Percentiles rank a stretch among this genome's conserved stretches.
Evolutionary conservation across 805 yeast species (phyloP).

Genomic region (Hanseniaspora lachancei): DNA sequence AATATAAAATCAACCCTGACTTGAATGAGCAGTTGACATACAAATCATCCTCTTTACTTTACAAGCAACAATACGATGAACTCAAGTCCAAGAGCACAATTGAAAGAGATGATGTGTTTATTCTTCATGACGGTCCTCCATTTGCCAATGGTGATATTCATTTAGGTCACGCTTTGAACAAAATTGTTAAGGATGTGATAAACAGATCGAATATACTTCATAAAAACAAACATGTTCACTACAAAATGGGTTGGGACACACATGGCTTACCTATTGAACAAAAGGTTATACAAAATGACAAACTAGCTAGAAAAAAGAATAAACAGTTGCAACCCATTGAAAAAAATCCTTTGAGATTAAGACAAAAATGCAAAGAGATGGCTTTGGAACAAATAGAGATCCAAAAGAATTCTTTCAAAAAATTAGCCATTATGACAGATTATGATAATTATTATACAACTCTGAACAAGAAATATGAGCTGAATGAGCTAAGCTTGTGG

Average conservation of each 20-base stretch:
- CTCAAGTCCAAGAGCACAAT: slow-evolving; percentile 16
- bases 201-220: slow-evolving; percentile 50
- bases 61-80: slow-evolving; percentile 43
- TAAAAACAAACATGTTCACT: slow-evolving; percentile 49
- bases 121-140: slow-evolving; percentile 95
- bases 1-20: slow-evolving; percentile 17
- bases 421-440: slow-evolving; percentile 72
- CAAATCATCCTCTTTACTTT: slow-evolving; percentile 45
- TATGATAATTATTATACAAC: slow-evolving; percentile 67
- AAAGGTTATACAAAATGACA: slow-evolving; percentile 42
- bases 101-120: slow-evolving; percentile 34
- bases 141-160: slow-evolving; percentile 94
- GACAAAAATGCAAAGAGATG: slow-evolving; percentile 45
- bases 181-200: slow-evolving; percentile 75
- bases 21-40: slow-evolving; percentile 28
- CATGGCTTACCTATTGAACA: slow-evolving; percentile 95
- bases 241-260: slow-evolving; percentile 96
- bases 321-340: slow-evolving; percentile 26
- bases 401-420: slow-evolving; percentile 53
- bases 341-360: slow-evolving; percentile 49
- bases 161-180: slow-evolving; percentile 83
- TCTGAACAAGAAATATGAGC: slow-evolving; percentile 55
- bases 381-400: slow-evolving; percentile 39
- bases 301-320: slow-evolving; percentile 18
- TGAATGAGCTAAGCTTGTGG: slow-evolving; percentile 62